A percentile compares a stretch with the other conserved stretches of the same genome.
phyloP scores from a whole-genome alignment of 768 basidiomycete genomes.

The Rhizopogon sp. region DNA sequence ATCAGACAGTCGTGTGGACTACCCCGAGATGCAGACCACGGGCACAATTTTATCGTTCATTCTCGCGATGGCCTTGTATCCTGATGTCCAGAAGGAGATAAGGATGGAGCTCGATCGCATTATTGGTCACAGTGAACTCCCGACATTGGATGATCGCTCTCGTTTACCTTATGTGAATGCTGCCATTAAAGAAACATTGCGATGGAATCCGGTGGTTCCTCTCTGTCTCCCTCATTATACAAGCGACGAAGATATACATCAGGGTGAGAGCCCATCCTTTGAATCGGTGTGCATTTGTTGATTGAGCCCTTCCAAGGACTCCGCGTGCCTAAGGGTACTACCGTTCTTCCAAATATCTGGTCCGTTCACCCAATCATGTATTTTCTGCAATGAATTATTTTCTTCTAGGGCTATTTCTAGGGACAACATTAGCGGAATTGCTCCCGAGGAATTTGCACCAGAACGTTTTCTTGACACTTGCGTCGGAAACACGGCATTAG shows the following conservation, averaged over 20 bases:
- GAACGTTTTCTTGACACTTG: background rate
- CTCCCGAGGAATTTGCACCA: background rate
- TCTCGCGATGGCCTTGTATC: constrained; percentile 1
- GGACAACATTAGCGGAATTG: background rate
- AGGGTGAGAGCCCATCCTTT: constrained; percentile 1
- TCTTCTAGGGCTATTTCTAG: background rate
- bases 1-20: background rate
- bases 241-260: constrained; percentile 7
- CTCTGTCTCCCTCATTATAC: constrained; percentile 12
- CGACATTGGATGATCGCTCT: constrained; percentile 20
- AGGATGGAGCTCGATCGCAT: constrained; percentile 30
- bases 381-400: background rate
- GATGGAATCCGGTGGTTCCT: constrained; percentile 28
- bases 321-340: constrained; percentile 35
- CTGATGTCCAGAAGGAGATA: background rate
- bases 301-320: constrained; percentile 18
- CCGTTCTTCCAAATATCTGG: constrained; percentile 37
- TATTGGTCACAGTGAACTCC: constrained; percentile 27
- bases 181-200: constrained; percentile 33
- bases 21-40: background rate
- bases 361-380: constrained; percentile 6
- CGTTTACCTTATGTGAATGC: constrained; percentile 47
- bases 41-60: constrained; percentile 1
- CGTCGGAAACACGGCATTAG: background rate
- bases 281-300: background rate